phyloP scores from a whole-genome alignment of 148 eudicot genomes.

The Chenopodium suecicum region DNA sequence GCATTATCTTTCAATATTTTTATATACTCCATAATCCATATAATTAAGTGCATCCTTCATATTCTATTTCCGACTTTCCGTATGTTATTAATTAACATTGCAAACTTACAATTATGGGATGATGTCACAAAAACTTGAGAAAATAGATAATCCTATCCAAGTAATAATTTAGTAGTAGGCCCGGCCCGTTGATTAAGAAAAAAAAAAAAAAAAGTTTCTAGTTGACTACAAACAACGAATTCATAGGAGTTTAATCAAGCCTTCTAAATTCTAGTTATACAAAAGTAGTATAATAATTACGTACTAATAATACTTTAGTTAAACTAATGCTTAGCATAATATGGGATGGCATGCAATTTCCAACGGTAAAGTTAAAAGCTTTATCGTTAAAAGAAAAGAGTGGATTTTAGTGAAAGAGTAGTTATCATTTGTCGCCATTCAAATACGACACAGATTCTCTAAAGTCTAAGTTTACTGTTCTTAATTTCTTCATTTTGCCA shows the following conservation, averaged over 20 bases:
- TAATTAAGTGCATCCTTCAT: too few species aligned
- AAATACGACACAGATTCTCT: conserved; percentile 17
- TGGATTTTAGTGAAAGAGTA: conserved; percentile 23
- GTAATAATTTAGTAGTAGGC: background rate
- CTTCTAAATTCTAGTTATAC: background rate
- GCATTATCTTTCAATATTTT: too few species aligned
- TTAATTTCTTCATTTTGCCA: conserved; percentile 6
- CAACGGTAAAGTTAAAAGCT: conserved; percentile 18
- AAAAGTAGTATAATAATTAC: background rate
- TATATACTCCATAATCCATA: too few species aligned
- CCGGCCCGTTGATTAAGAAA: background rate
- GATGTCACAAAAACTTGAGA: too few species aligned
- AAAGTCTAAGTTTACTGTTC: conserved; percentile 4
- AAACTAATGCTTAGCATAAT: background rate
- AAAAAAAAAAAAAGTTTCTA: background rate
- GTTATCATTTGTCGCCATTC: conserved; percentile 25
- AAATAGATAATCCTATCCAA: background rate
- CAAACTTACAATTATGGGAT: too few species aligned
- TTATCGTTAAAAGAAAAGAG: conserved; percentile 14
- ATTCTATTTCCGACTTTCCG: too few species aligned
- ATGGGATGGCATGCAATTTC: conserved; percentile 2
- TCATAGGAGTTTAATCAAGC: background rate
- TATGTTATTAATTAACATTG: too few species aligned
- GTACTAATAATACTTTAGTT: background rate
- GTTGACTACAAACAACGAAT: background rate